phyloP scores from a whole-genome alignment of 1,139 yeast species.

The Geotrichum citri-aurantii region DNA sequence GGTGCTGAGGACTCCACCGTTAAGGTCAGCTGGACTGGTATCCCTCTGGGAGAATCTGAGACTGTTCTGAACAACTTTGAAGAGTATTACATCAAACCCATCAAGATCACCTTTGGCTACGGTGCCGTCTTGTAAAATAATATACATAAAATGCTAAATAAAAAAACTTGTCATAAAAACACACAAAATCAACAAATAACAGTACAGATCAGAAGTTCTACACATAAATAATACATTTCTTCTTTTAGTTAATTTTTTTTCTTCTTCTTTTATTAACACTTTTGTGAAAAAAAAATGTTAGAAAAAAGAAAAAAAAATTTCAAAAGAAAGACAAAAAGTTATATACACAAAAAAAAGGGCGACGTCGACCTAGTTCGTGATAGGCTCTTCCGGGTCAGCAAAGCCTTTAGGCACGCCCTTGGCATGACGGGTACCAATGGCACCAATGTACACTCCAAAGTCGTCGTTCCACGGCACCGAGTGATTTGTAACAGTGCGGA shows the following conservation, averaged over 20 bases:
- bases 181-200: background rate
- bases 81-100: conserved; percentile 79
- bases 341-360: background rate
- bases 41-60: conserved; percentile 97
- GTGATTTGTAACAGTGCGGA: conserved; percentile 64
- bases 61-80: conserved; percentile 79
- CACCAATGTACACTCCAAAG: conserved; percentile 64
- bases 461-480: conserved; percentile 65
- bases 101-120: conserved; percentile 87
- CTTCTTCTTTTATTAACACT: background rate
- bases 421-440: conserved; percentile 59
- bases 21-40: conserved; percentile 77
- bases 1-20: conserved; percentile 78
- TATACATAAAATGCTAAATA: background rate
- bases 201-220: background rate
- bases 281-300: background rate
- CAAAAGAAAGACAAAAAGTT: background rate
- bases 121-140: conserved; percentile 39
- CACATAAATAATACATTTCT: background rate
- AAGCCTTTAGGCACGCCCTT: conserved; percentile 88
- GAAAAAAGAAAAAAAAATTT: background rate
- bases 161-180: background rate
- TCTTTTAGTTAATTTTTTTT: background rate
- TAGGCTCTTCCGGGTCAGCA: conserved; percentile 17
- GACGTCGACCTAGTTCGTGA: background rate